phyloP scores from a whole-genome alignment of 2,329 filamentous ascomycete species.

The Alternaria sp. region DNA sequence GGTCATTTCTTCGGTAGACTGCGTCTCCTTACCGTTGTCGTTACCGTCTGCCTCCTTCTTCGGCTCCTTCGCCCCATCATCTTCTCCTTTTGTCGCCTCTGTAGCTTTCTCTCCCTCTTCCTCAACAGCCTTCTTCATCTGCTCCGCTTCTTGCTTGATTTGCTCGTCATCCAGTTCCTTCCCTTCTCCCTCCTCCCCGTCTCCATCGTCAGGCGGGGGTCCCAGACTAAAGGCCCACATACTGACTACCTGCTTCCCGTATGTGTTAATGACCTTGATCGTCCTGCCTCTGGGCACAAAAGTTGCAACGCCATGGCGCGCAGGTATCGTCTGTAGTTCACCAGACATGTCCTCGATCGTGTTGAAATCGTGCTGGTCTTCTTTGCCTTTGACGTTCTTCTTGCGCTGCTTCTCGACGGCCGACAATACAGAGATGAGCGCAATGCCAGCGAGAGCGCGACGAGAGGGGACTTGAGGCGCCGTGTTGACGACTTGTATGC shows the following conservation, averaged over 20 bases:
- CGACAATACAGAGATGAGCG: slow-evolving; percentile 42
- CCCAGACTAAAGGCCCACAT: slow-evolving; percentile 58
- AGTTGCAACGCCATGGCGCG: slow-evolving; percentile 57
- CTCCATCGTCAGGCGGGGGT: slow-evolving; percentile 51
- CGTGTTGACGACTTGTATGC: slow-evolving; percentile 27
- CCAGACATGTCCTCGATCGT: slow-evolving; percentile 45
- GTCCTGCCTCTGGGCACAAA: slow-evolving; percentile 57
- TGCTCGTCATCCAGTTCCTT: slow-evolving; percentile 35
- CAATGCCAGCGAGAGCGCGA: slow-evolving; percentile 45
- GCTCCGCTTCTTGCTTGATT: slow-evolving; percentile 30
- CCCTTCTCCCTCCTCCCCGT: slow-evolving; percentile 26
- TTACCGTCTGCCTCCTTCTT: slow-evolving; percentile 10
- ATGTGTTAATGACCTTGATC: slow-evolving; percentile 59
- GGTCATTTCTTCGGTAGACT: slow-evolving; percentile 2
- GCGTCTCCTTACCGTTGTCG: slow-evolving; percentile 5
- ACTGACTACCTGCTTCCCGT: slow-evolving; percentile 58
- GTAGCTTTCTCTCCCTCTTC: slow-evolving; percentile 12
- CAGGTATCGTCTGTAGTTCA: slow-evolving; percentile 55
- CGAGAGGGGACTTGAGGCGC: slow-evolving; percentile 38
- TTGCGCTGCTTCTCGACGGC: slow-evolving; percentile 43
- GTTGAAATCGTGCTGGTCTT: slow-evolving; percentile 16
- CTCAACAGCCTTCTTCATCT: slow-evolving; percentile 27
- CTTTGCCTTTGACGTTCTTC: slow-evolving; percentile 19
- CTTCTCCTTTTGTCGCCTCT: slow-evolving; percentile 8
- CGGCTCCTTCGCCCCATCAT: background rate